phyloP scores from a whole-genome alignment of 1,139 yeast genomes.

The Geotrichum histeridarum region DNA sequence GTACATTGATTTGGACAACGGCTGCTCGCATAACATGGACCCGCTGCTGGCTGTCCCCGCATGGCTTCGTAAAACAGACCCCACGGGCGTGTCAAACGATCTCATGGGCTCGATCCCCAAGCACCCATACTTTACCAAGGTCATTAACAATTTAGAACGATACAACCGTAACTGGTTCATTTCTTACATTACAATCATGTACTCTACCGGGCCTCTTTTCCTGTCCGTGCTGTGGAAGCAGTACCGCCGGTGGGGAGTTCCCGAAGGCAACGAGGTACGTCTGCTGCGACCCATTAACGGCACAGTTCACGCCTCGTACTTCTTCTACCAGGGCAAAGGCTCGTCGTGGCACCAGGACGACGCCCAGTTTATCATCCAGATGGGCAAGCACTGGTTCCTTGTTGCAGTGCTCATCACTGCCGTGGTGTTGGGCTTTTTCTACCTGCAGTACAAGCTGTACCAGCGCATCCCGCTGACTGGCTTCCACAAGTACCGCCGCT shows the following conservation, averaged over 20 bases:
- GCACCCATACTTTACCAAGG: slow-evolving; percentile 79
- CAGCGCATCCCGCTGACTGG: slow-evolving; percentile 8
- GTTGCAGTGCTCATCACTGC: slow-evolving; percentile 66
- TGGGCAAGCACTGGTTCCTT: slow-evolving; percentile 64
- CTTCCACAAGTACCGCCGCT: slow-evolving; percentile 4
- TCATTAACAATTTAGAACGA: slow-evolving; percentile 55
- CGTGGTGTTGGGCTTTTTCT: slow-evolving; percentile 53
- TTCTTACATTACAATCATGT: slow-evolving; percentile 90
- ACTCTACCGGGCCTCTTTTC: slow-evolving; percentile 87
- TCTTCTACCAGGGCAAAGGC: slow-evolving; percentile 69
- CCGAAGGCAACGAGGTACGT: slow-evolving; percentile 37
- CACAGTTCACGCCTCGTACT: slow-evolving; percentile 30
- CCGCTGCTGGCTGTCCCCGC: slow-evolving; percentile 79
- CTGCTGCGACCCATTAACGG: slow-evolving; percentile 66
- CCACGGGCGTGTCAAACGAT: slow-evolving; percentile 89
- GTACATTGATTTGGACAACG: slow-evolving; percentile 86
- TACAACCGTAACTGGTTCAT: slow-evolving; percentile 46
- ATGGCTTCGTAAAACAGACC: slow-evolving; percentile 79
- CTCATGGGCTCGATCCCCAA: slow-evolving; percentile 85
- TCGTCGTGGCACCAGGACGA: slow-evolving; percentile 89
- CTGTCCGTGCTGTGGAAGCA: slow-evolving; percentile 83
- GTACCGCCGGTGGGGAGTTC: slow-evolving; percentile 62
- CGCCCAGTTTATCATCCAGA: slow-evolving; percentile 64
- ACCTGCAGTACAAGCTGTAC: slow-evolving; percentile 59
- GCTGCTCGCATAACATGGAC: slow-evolving; percentile 71